Evolutionary conservation across 2,329 filamentous ascomycete genomes (phyloP).

Genomic region (Clarireedia homoeocarpa): DNA sequence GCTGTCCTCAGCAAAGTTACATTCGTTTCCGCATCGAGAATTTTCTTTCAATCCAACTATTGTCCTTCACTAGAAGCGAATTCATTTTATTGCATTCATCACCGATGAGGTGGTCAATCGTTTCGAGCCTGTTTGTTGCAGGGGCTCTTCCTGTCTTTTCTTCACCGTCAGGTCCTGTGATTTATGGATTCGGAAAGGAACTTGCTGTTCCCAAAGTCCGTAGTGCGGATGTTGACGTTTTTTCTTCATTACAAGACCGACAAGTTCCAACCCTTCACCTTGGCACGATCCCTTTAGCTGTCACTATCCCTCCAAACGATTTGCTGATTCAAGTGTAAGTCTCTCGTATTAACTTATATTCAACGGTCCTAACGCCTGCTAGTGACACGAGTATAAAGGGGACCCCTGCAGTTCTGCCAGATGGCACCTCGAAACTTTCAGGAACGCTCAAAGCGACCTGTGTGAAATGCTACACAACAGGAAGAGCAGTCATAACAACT

Average conservation of each 20-base stretch:
- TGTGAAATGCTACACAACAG: constrained; percentile 4
- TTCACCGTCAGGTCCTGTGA: not conserved
- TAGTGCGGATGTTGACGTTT: not conserved
- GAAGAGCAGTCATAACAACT: not conserved
- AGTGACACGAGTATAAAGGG: not conserved
- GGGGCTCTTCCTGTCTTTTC: not conserved
- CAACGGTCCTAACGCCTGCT: not conserved
- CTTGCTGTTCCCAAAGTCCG: not conserved
- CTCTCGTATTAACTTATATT: not conserved
- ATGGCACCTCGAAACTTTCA: not conserved
- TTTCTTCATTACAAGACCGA: not conserved
- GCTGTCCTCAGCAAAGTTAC: not conserved
- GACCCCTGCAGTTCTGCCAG: not conserved
- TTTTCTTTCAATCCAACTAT: not conserved
- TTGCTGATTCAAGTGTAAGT: not conserved
- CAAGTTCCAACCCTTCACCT: not conserved
- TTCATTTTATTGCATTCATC: not conserved
- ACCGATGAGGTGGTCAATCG: not conserved
- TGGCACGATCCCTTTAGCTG: not conserved
- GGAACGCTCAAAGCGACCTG: not conserved
- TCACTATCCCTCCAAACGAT: not conserved
- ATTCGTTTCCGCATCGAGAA: not conserved
- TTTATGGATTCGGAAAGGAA: not conserved
- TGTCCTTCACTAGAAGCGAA: not conserved
- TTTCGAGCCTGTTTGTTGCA: not conserved